A percentile compares a stretch with the other conserved stretches of the same genome.
Evolutionary conservation across 2,329 filamentous ascomycete species (phyloP).

Genomic region (Dactylellina haptotyla): DNA sequence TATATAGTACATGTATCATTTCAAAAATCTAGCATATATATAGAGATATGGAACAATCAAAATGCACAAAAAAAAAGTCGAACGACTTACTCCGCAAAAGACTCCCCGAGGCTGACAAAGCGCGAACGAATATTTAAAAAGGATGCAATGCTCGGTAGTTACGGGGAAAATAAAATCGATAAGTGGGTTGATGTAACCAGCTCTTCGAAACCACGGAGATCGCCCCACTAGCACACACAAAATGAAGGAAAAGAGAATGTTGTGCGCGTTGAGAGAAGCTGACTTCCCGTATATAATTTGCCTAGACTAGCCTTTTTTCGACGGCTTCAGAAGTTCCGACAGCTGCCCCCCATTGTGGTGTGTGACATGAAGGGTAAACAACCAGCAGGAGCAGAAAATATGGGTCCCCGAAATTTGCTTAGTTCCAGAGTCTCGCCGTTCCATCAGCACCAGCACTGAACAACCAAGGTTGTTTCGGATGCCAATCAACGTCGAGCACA

Average conservation of each 20-base stretch:
- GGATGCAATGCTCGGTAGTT: conserved; percentile 33
- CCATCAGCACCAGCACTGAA: conserved; percentile 94
- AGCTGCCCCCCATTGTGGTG: neutral
- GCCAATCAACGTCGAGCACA: conserved; percentile 95
- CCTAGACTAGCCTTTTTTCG: conserved; percentile 10
- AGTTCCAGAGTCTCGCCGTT: conserved; percentile 84
- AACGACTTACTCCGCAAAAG: conserved; percentile 45
- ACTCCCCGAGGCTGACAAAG: conserved; percentile 28
- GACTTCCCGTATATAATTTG: conserved; percentile 2
- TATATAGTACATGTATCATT: conserved; percentile 19
- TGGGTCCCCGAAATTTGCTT: conserved; percentile 52
- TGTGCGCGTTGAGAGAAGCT: conserved; percentile 25
- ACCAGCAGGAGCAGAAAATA: neutral
- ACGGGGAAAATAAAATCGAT: too few species aligned
- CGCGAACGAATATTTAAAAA: conserved; percentile 16
- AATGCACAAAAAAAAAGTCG: conserved; percentile 22
- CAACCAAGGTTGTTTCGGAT: conserved; percentile 91
- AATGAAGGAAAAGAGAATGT: too few species aligned
- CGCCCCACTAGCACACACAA: conserved; percentile 19
- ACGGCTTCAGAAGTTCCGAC: conserved; percentile 31
- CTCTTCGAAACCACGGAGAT: conserved; percentile 22
- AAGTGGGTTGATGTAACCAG: conserved; percentile 26
- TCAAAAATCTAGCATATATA: conserved; percentile 13
- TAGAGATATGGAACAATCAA: neutral
- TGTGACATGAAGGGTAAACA: neutral